phyloP scores from a whole-genome alignment of 2,329 filamentous ascomycete genomes.

The Magnaporthiopsis incrustans region DNA sequence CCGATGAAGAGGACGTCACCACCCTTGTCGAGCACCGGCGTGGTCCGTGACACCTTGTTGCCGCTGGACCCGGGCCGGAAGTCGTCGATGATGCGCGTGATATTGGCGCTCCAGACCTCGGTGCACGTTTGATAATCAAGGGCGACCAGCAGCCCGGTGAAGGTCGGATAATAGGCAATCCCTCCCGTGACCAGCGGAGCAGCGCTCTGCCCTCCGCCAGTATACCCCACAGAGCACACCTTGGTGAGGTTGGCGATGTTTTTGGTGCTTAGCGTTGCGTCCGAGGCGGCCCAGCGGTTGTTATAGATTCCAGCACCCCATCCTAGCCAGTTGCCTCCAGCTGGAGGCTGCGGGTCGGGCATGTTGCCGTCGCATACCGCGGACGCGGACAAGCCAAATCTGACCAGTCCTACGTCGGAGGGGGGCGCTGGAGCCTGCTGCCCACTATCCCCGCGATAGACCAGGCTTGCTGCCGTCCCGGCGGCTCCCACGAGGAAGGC shows the following conservation, averaged over 20 bases:
- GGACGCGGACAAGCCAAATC: background rate
- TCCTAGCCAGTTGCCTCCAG: slow-evolving; percentile 11
- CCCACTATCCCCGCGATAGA: background rate
- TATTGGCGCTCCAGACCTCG: slow-evolving; percentile 20
- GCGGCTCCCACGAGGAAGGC: background rate
- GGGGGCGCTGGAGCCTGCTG: background rate
- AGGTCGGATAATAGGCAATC: slow-evolving; percentile 23
- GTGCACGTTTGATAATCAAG: slow-evolving; percentile 21
- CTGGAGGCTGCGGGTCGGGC: background rate
- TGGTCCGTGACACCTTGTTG: slow-evolving; percentile 11
- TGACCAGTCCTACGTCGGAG: background rate
- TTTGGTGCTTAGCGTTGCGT: slow-evolving; percentile 9
- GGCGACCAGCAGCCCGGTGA: slow-evolving; percentile 23
- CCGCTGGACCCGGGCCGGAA: slow-evolving; percentile 1
- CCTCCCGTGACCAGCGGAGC: slow-evolving; percentile 11
- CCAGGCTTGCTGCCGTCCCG: background rate
- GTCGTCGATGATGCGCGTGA: slow-evolving; percentile 17
- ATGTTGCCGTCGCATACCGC: background rate
- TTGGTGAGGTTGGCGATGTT: slow-evolving; percentile 8
- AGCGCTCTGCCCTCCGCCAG: slow-evolving; percentile 12
- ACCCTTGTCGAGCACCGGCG: slow-evolving; percentile 15
- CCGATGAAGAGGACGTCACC: slow-evolving; percentile 23
- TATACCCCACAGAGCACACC: slow-evolving; percentile 12
- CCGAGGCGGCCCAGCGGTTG: slow-evolving; percentile 14
- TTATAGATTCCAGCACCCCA: slow-evolving; percentile 15